Evolutionary conservation across 2,329 filamentous ascomycete genomes (phyloP).

Genomic region (Aquanectria penicillioides): DNA sequence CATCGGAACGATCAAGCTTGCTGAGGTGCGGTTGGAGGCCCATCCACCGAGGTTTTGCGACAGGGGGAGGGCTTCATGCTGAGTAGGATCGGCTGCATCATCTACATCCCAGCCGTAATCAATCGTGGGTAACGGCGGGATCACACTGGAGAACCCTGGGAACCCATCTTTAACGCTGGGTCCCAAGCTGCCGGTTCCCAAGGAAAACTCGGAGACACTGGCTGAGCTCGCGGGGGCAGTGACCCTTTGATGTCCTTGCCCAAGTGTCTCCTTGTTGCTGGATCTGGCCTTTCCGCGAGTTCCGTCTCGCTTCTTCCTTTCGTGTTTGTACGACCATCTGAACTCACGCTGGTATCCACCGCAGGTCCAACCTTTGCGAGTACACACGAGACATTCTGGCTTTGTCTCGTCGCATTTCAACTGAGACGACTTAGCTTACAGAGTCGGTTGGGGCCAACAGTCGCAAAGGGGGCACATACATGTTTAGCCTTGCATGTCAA

Average conservation of each 20-base stretch:
- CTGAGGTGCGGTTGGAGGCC: not conserved
- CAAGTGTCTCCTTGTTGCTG: not conserved
- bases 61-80: not conserved
- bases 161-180: not conserved
- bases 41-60: not conserved
- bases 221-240: not conserved
- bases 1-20: conserved; percentile 15
- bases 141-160: not conserved
- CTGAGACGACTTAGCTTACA: not conserved
- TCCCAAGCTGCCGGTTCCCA: not conserved
- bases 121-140: not conserved
- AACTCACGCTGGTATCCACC: conserved; percentile 23
- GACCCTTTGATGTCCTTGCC: not conserved
- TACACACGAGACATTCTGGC: conserved; percentile 22
- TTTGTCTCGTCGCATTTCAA: conserved; percentile 27
- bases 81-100: not conserved
- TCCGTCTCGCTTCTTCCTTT: conserved; percentile 9
- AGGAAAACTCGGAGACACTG: conserved; percentile 6
- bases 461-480: conserved; percentile 1
- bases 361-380: conserved; percentile 18
- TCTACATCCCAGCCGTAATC: conserved; percentile 14
- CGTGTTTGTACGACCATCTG: conserved; percentile 24
- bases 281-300: not conserved
- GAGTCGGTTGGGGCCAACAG: not conserved
- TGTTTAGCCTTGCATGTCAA: conserved; percentile 25